Base-by-base conservation (phyloP, 2,329 filamentous ascomycete species). In the Lomentospora prolificans region DNA sequence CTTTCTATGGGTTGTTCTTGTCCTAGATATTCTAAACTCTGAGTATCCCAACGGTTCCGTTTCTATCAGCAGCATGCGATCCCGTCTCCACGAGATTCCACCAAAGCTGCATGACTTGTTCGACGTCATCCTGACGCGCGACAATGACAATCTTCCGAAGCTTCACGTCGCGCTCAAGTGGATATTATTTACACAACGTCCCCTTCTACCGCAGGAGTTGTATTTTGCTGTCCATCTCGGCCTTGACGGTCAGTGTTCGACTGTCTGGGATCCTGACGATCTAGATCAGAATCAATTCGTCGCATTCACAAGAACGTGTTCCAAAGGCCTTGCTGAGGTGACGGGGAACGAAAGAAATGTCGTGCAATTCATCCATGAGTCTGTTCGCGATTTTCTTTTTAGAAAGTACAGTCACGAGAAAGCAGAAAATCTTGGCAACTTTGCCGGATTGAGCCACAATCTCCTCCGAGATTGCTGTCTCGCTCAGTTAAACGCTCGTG, bases 131-230 rank as follows among this genome's bases (percentile, higher is more conserved):
- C 28, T 52, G 3, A 52, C 19, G 19, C 27, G 50, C 19, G 27
- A 52, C 12, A 14, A 30, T 36, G 12, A 2, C n/a, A 52, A 52
- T 10, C 33, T 14, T 7, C 17, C 24, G n/a, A 27, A 52, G 19
- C 28, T 52, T 12, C 27, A 17, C 10, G 17, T 33, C 3, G 33
- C 28, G 10, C 19, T 52, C 10, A 27, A 36, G n/a, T 84, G 75
- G 75, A 66, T 85, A 0, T 65, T 84, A 0, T 82, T 73, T 27
- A 69, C 80, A 0, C 65, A 63, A 4, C 59, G 65, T 0, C 75
- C 79, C 0, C 57, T 83, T 0, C 66, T 46, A 0, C 72, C 65
- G 0, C 59, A 69, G 1, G 71, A 82, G 58, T 66, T 79, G 0
- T 79, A 76, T 58, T 70, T 68, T 64, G 72, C 73, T 76, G 80